Evolutionary conservation across 2,329 filamentous ascomycete species (phyloP), one percentile per base, ranked within the genome.

Genomic region (Talaromyces piceae): DNA sequence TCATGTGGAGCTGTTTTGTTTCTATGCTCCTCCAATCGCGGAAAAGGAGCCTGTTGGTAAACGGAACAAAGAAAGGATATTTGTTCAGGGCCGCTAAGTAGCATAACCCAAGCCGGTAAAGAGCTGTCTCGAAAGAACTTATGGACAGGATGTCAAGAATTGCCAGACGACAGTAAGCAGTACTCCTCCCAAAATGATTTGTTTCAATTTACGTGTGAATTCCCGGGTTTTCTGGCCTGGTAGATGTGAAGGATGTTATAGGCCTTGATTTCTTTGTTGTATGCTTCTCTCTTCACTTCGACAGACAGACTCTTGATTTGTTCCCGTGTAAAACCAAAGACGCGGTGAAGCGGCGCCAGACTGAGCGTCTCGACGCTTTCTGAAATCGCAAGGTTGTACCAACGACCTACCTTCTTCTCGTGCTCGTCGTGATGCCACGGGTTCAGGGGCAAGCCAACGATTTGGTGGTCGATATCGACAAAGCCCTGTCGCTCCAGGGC

Each of bases 321-420:
- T n/a, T 77, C 74, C 43, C 73, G 64, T 41, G 76, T 73, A 80
- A 81, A 88, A 27, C 72, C 68, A 48, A 81, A 79, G 39, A 83
- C 74, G 52, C 83, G 79, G 41, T 80, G 84, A 63, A 96, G 77
- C 6, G 90, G 86, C 30, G 79, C 86, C 61, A 93, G 68, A 57
- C 84, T 85, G 60, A 94, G 74, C 11, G 84, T 82, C 59, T 89
- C 81, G 46, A 94, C 70, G 23, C 86, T 86, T 62, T 87, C 81
- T 9, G 79, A 83, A 58, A 95, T 75, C 33, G 83, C 84, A 22
- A 91, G 73, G 62, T 91, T 90, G 70, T 94, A 95, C 87, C 88
- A 95, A 52, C 83, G 77, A 26, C 87, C 88, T 49, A 90, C 77
- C 41, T 85, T 79, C 55, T 82, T 83, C 58, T 83, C 77, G 56